These are phyloP conservation scores for Clathrospora elynae DNA, from an alignment of 2,329 filamentous ascomycete genomes.

Conservation along the genomic window DNA sequence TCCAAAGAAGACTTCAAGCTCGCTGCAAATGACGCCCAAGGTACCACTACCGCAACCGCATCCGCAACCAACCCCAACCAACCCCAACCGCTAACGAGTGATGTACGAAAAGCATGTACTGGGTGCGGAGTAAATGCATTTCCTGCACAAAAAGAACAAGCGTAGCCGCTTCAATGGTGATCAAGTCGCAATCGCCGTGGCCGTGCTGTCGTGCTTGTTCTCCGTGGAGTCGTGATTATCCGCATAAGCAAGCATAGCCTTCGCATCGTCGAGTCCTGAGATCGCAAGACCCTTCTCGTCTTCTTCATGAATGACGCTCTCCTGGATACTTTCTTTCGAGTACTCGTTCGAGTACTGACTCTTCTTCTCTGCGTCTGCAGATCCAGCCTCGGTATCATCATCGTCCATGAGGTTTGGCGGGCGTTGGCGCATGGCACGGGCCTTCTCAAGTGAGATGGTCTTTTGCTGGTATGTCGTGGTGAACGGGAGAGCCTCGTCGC, in stretches of 20 bases:
- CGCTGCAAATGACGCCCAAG: slow-evolving; percentile 1
- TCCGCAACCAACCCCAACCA: no score
- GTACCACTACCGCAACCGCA: neutral
- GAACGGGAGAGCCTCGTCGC: slow-evolving; percentile 76
- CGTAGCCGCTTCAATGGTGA: neutral
- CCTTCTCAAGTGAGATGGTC: slow-evolving; percentile 90
- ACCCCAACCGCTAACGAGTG: no score
- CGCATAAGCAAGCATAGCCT: slow-evolving; percentile 42
- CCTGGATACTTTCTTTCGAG: slow-evolving; percentile 45
- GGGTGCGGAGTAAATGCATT: neutral
- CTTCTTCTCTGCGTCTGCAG: slow-evolving; percentile 32
- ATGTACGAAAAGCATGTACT: slow-evolving; percentile 8
- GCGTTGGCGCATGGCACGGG: slow-evolving; percentile 82
- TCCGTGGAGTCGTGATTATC: slow-evolving; percentile 27
- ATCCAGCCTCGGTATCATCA: slow-evolving; percentile 45
- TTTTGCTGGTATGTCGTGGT: slow-evolving; percentile 96
- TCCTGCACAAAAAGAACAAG: neutral
- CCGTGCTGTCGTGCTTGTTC: slow-evolving; percentile 13
- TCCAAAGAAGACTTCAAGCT: neutral
- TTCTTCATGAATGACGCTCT: slow-evolving; percentile 46
- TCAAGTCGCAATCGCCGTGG: slow-evolving; percentile 12
- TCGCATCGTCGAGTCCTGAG: slow-evolving; percentile 44
- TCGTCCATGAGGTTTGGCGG: slow-evolving; percentile 82
- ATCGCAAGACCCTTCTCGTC: slow-evolving; percentile 48
- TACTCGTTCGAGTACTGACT: slow-evolving; percentile 41